A percentile compares a stretch with the other conserved stretches of the same genome.
Conservation (phyloP, 148 eudicot genomes). For the Diospyros kaki region DNA sequence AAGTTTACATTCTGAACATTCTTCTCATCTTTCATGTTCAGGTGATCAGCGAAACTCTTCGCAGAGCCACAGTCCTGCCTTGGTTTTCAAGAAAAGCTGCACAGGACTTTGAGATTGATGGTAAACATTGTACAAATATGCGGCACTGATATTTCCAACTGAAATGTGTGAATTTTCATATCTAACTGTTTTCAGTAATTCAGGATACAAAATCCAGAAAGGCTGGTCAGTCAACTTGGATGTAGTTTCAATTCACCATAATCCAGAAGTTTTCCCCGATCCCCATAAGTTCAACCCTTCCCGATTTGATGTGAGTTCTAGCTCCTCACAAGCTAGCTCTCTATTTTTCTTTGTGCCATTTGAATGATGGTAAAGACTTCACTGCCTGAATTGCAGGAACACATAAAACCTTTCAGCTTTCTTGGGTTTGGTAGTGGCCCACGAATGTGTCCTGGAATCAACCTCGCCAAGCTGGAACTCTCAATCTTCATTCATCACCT, state of each 20-base stretch:
- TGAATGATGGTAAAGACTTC: not conserved
- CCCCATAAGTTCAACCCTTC: slow-evolving; percentile 45
- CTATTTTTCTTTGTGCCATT: not conserved
- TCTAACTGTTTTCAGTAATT: not conserved
- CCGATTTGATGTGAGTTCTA: slow-evolving; percentile 35
- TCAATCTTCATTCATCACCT: slow-evolving; percentile 40
- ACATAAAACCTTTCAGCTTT: slow-evolving; percentile 37
- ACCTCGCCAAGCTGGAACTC: slow-evolving; percentile 46
- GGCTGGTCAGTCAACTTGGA: slow-evolving; percentile 55
- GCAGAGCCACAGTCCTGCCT: slow-evolving; percentile 46
- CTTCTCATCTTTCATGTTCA: slow-evolving; percentile 1
- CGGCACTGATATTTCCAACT: slow-evolving; percentile 1
- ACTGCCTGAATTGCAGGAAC: slow-evolving; percentile 26
- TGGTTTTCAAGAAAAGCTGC: slow-evolving; percentile 54
- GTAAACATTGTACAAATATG: slow-evolving; percentile 12
- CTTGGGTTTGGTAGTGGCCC: slow-evolving; percentile 50
- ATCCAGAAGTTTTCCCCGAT: slow-evolving; percentile 31
- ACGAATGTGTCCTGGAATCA: slow-evolving; percentile 50
- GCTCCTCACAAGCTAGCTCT: not conserved
- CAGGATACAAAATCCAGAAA: slow-evolving; percentile 37
- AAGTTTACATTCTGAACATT: not conserved
- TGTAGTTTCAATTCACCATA: slow-evolving; percentile 49
- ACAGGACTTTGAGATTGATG: slow-evolving; percentile 42
- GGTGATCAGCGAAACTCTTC: slow-evolving; percentile 47
- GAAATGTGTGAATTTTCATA: not conserved